Conservation (phyloP, 2,329 filamentous ascomycete genomes). For the Venturia asperata region DNA sequence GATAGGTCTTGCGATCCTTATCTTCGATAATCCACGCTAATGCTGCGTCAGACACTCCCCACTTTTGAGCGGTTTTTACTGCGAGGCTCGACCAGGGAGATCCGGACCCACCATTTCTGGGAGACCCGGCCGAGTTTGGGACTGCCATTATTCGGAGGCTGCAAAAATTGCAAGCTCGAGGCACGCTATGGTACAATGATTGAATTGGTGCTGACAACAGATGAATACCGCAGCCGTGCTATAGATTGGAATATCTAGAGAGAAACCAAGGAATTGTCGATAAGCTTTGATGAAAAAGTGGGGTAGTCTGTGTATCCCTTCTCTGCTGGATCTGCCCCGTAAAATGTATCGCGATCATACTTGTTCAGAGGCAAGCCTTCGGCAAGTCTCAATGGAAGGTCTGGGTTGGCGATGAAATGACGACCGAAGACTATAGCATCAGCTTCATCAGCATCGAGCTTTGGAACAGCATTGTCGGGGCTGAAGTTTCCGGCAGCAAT, state of each 20-base stretch:
- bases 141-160: background rate
- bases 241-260: background rate
- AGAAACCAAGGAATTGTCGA: background rate
- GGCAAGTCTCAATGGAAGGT: constrained; percentile 41
- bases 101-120: background rate
- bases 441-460: constrained; percentile 39
- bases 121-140: background rate
- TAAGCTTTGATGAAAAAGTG: constrained; percentile 22
- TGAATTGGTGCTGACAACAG: background rate
- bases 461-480: constrained; percentile 22
- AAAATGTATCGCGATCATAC: constrained; percentile 43
- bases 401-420: constrained; percentile 44
- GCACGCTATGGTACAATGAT: background rate
- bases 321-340: constrained; percentile 31
- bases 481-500: constrained; percentile 11
- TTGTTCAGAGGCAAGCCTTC: constrained; percentile 37
- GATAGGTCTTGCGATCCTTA: constrained; percentile 2
- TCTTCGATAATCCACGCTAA: background rate
- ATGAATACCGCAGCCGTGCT: background rate
- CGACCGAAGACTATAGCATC: constrained; percentile 43
- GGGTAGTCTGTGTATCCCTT: constrained; percentile 40
- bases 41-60: background rate
- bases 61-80: background rate
- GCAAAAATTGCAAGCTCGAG: background rate
- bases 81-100: background rate